Evolutionary conservation across 805 yeast genomes (phyloP).

Genomic region (Yueomyces sp.): DNA sequence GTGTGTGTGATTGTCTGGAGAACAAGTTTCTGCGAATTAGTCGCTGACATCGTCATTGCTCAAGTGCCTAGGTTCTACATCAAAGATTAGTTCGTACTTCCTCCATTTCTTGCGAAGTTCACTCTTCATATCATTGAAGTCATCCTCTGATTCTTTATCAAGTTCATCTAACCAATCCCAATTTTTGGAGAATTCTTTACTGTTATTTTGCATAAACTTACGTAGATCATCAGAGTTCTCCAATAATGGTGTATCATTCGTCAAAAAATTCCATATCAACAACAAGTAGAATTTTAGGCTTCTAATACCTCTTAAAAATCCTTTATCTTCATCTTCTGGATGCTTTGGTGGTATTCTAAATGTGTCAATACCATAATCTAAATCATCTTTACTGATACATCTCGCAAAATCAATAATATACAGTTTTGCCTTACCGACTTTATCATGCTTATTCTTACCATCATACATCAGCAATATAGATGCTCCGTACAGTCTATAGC

Average conservation of each 20-base stretch:
- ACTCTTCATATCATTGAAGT: conserved; percentile 18
- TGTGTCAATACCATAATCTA: conserved; percentile 23
- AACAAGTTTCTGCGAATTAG: conserved; percentile 1
- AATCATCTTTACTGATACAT: conserved; percentile 58
- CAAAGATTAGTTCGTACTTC: conserved; percentile 23
- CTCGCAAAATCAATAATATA: conserved; percentile 93
- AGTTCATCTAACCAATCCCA: conserved; percentile 30
- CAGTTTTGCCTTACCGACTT: conserved; percentile 28
- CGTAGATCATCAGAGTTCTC: conserved; percentile 12
- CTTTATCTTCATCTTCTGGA: conserved; percentile 52
- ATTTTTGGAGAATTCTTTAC: conserved; percentile 10
- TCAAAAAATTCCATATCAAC: conserved; percentile 41
- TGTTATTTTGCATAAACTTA: conserved; percentile 9
- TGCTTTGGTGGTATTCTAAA: conserved; percentile 62
- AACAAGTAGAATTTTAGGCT: conserved; percentile 61
- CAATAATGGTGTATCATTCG: conserved; percentile 27
- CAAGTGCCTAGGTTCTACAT: conserved; percentile 20
- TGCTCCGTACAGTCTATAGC: conserved; percentile 86
- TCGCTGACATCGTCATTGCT: conserved; percentile 23
- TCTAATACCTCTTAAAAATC: conserved; percentile 70
- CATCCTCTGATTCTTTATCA: conserved; percentile 23
- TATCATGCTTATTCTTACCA: conserved; percentile 27
- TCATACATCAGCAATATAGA: conserved; percentile 84
- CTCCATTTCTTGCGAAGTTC: conserved; percentile 24
- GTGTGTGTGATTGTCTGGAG: no score